Conservation (phyloP, 2,329 filamentous ascomycete species). For the Salinomyces thailandicus region DNA sequence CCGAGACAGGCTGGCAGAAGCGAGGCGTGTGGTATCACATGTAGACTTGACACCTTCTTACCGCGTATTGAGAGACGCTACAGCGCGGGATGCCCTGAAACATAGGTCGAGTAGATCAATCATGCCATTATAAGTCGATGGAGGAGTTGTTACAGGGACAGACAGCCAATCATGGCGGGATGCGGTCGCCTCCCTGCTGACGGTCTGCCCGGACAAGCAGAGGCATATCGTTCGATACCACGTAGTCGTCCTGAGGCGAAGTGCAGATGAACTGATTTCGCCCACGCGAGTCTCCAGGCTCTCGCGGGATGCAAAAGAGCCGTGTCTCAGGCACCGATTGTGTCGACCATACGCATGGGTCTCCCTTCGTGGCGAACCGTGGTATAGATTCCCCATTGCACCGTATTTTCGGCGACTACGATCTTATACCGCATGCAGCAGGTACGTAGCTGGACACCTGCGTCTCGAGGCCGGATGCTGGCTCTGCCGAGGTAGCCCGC, state of each 20-base stretch:
- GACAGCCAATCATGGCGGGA: neutral
- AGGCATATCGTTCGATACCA: neutral
- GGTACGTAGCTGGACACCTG: too few species aligned
- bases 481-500: too few species aligned
- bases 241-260: neutral
- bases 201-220: too few species aligned
- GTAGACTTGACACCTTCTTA: neutral
- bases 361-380: neutral
- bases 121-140: neutral
- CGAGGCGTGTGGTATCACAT: neutral
- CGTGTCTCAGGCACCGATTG: neutral
- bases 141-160: neutral
- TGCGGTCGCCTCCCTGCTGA: neutral
- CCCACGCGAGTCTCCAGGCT: neutral
- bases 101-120: neutral
- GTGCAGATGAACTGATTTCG: neutral
- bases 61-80: neutral
- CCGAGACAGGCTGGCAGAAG: neutral
- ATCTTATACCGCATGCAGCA: neutral
- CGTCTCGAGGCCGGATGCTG: too few species aligned
- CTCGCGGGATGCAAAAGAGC: neutral
- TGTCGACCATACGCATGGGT: neutral
- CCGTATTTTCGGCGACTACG: constrained; percentile 3
- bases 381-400: constrained; percentile 1
- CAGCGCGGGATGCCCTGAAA: neutral